Conservation (phyloP, 768 basidiomycete genomes). For the Naematelia encephala region DNA sequence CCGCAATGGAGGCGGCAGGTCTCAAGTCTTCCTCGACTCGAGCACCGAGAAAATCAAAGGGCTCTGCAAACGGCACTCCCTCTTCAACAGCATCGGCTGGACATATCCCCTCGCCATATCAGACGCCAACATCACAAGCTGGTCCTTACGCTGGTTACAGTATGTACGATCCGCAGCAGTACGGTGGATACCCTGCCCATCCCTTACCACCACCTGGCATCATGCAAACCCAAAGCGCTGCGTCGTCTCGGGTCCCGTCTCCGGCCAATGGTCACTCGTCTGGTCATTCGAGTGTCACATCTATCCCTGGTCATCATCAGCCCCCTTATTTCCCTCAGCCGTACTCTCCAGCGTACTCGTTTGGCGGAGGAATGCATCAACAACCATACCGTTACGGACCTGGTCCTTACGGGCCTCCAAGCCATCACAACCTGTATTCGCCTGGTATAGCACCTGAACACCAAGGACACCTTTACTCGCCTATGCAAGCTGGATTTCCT, state of each 20-base stretch:
- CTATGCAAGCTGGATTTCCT: conserved; percentile 28
- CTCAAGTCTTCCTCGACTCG: conserved; percentile 35
- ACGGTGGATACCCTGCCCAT: conserved; percentile 26
- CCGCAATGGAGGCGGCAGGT: conserved; percentile 47
- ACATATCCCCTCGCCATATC: conserved; percentile 40
- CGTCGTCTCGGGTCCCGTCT: conserved; percentile 38
- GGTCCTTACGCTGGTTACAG: conserved; percentile 32
- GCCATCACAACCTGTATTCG: conserved; percentile 34
- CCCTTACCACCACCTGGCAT: conserved; percentile 28
- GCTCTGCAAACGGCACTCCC: conserved; percentile 34
- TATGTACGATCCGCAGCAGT: conserved; percentile 30
- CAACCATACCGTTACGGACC: conserved; percentile 38
- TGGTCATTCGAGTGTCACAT: conserved; percentile 24
- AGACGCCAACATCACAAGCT: conserved; percentile 35
- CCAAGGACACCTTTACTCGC: conserved; percentile 35
- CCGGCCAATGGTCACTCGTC: conserved; percentile 38
- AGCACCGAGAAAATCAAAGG: conserved; percentile 40
- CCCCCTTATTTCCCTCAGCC: conserved; percentile 34
- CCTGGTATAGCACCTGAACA: conserved; percentile 29
- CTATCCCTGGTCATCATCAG: conserved; percentile 26
- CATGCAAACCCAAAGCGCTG: conserved; percentile 28
- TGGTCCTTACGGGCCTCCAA: conserved; percentile 25
- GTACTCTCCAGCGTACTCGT: conserved; percentile 29
- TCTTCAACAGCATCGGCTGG: conserved; percentile 27
- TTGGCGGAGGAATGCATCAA: conserved; percentile 27